phyloP scores from a whole-genome alignment of 83 land plant genomes.

The Thuja plicata region DNA sequence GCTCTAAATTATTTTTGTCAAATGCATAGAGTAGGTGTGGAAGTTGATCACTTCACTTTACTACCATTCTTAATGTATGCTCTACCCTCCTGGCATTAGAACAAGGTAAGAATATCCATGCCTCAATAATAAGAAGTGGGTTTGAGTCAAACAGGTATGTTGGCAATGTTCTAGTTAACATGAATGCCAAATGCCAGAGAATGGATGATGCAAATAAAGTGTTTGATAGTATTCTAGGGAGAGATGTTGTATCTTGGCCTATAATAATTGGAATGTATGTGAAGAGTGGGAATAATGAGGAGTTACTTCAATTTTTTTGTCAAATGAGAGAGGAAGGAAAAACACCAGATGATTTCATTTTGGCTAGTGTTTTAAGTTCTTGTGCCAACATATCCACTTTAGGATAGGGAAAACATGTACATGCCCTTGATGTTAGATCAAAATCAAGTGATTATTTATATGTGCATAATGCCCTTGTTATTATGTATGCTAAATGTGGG shows the following conservation, averaged over 20 bases:
- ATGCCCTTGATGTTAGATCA: conserved; percentile 23
- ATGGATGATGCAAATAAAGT: conserved; percentile 29
- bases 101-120: conserved; percentile 45
- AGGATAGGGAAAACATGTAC: conserved; percentile 50
- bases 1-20: conserved; percentile 36
- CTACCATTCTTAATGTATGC: conserved; percentile 39
- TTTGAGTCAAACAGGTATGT: conserved; percentile 34
- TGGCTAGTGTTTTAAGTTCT: conserved; percentile 47
- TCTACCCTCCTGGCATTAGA: conserved; percentile 17
- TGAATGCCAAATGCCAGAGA: conserved; percentile 54
- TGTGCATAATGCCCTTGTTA: conserved; percentile 39
- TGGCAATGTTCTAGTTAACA: conserved; percentile 59
- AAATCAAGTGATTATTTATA: conserved; percentile 25
- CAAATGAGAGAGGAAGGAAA: conserved; percentile 37
- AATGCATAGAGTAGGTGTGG: conserved; percentile 38
- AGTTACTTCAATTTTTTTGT: conserved; percentile 36
- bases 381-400: conserved; percentile 40
- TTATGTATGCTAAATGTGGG: conserved; percentile 40
- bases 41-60: conserved; percentile 49
- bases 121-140: conserved; percentile 33
- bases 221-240: conserved; percentile 29
- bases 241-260: conserved; percentile 69
- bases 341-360: conserved; percentile 34
- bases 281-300: conserved; percentile 31
- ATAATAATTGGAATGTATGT: conserved; percentile 37